Evolutionary conservation across 768 basidiomycete species (phyloP).

Genomic region (Lepiota venenata): DNA sequence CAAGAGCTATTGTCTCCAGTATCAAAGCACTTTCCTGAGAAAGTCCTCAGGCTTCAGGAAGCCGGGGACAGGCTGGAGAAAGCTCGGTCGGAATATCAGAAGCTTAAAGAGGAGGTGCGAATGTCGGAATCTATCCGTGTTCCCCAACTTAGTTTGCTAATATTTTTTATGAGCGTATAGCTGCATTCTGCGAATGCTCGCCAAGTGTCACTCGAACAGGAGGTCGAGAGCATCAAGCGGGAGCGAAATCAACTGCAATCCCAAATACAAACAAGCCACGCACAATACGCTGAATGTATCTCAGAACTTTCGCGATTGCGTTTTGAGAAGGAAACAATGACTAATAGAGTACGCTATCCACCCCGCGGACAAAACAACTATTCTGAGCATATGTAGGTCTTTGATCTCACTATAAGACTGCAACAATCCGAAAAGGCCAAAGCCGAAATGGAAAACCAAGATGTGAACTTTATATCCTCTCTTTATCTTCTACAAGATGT

Average conservation of each 20-base stretch:
- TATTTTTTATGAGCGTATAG: background rate
- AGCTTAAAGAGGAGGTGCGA: constrained; percentile 10
- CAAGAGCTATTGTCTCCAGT: background rate
- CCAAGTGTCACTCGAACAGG: background rate
- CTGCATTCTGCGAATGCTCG: constrained; percentile 1
- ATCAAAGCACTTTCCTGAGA: background rate
- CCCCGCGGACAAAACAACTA: background rate
- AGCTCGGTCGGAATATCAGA: constrained; percentile 14
- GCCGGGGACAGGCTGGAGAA: constrained; percentile 12
- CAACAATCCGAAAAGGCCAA: constrained; percentile 1
- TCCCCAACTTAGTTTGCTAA: background rate
- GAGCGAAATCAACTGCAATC: constrained; percentile 5
- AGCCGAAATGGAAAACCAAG: background rate
- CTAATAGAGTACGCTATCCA: background rate
- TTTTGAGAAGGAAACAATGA: constrained; percentile 1
- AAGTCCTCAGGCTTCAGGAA: constrained; percentile 12
- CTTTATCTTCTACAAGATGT: too few species aligned
- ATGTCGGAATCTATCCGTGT: background rate
- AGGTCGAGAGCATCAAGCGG: constrained; percentile 4
- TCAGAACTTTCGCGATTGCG: constrained; percentile 3
- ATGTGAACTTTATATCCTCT: background rate
- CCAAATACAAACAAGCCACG: background rate
- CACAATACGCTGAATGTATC: background rate
- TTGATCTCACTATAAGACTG: background rate
- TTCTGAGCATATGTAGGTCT: background rate